phyloP scores from a whole-genome alignment of 805 yeast species.

The Sugiyamaella floridensis region DNA sequence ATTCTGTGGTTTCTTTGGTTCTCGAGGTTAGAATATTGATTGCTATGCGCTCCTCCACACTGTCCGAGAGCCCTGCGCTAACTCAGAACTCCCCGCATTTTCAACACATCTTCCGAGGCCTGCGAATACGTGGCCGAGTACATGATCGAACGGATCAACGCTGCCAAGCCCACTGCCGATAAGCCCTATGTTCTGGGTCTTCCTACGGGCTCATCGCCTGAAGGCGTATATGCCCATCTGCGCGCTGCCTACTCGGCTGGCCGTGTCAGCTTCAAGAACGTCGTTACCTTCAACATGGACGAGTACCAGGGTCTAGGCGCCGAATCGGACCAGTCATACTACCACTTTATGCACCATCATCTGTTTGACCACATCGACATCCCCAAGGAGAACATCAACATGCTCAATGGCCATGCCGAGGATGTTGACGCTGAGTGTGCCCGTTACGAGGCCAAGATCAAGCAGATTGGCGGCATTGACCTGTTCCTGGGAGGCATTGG shows the following conservation, averaged over 20 bases:
- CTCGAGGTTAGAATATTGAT: too few species aligned
- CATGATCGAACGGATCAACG: slow-evolving; percentile 39
- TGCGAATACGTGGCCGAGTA: slow-evolving; percentile 39
- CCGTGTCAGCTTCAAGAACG: slow-evolving; percentile 42
- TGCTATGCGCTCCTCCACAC: too few species aligned
- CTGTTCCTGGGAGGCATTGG: slow-evolving; percentile 55
- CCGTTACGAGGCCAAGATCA: slow-evolving; percentile 43
- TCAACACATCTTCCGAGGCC: slow-evolving; percentile 14
- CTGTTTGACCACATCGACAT: slow-evolving; percentile 52
- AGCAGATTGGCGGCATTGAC: slow-evolving; percentile 43
- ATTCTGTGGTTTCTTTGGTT: too few species aligned
- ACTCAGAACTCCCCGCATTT: slow-evolving; percentile 4
- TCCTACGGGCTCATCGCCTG: slow-evolving; percentile 59
- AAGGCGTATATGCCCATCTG: slow-evolving; percentile 43
- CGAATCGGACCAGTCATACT: slow-evolving; percentile 45
- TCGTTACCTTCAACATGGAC: slow-evolving; percentile 57
- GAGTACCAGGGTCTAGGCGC: slow-evolving; percentile 49
- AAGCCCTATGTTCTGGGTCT: slow-evolving; percentile 47
- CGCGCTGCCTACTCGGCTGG: slow-evolving; percentile 40
- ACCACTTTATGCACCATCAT: slow-evolving; percentile 50
- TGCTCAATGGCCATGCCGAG: slow-evolving; percentile 45
- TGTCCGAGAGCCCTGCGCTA: background rate
- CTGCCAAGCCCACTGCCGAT: slow-evolving; percentile 38
- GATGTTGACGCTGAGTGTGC: slow-evolving; percentile 43
- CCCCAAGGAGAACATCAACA: slow-evolving; percentile 45